Evolutionary conservation across 371 early-diverging fungal species (phyloP).

Genomic region (Zychaea mexicana): DNA sequence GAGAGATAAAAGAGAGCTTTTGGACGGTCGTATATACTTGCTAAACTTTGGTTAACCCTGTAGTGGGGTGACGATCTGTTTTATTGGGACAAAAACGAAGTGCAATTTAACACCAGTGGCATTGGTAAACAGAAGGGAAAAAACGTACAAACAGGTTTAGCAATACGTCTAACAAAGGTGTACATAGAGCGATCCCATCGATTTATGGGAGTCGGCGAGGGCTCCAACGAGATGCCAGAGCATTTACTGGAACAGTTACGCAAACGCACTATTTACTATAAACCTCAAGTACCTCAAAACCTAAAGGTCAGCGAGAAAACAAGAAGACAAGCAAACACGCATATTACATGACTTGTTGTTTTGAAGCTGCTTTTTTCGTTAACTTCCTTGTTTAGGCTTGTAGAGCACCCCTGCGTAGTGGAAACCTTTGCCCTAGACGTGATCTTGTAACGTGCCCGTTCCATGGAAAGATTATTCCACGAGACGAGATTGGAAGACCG

Average conservation of each 20-base stretch:
- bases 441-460: constrained; percentile 75
- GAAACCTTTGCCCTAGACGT: constrained; percentile 68
- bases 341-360: constrained; percentile 7
- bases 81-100: constrained; percentile 69
- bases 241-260: constrained; percentile 53
- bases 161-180: not conserved
- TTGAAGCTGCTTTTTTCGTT: not conserved
- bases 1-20: too few species aligned
- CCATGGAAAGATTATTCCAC: constrained; percentile 69
- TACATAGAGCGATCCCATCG: constrained; percentile 60
- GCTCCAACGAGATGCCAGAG: constrained; percentile 56
- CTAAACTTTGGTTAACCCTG: too few species aligned
- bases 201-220: constrained; percentile 70
- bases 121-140: too few species aligned
- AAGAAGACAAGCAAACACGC: not conserved
- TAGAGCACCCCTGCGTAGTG: constrained; percentile 66
- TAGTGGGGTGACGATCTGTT: constrained; percentile 70
- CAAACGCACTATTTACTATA: constrained; percentile 55
- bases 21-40: not conserved
- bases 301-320: constrained; percentile 35
- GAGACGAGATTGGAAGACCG: constrained; percentile 56
- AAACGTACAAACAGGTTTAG: not conserved
- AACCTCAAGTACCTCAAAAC: constrained; percentile 34
- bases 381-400: constrained; percentile 46
- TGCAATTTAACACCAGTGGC: constrained; percentile 67